A percentile compares a stretch with the other conserved stretches of the same genome.
phyloP scores from a whole-genome alignment of 108 stramenopile genomes.

The Schizochytrium sp. region DNA sequence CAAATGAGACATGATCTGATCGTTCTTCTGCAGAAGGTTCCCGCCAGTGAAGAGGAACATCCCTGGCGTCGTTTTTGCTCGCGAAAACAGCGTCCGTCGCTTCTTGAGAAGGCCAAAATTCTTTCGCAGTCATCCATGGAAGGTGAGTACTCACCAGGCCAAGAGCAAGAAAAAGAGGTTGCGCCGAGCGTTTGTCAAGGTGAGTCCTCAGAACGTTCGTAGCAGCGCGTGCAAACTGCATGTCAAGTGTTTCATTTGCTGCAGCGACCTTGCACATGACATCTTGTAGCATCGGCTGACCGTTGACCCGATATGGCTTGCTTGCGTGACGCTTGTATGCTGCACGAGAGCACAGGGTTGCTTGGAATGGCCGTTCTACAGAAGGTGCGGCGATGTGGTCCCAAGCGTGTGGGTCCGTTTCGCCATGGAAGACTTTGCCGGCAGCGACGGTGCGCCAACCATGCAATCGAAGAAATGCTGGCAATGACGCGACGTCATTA shows the following conservation, averaged over 20 bases:
- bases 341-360: neutral
- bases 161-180: neutral
- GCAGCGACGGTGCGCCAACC: neutral
- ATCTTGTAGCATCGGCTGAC: neutral
- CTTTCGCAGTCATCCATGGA: neutral
- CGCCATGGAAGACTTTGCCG: slow-evolving; percentile 3
- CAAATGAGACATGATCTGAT: neutral
- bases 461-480: neutral
- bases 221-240: neutral
- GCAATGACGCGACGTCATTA: neutral
- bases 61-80: neutral
- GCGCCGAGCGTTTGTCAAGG: too few species aligned
- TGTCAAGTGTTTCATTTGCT: neutral
- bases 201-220: neutral
- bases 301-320: neutral
- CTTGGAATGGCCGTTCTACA: neutral
- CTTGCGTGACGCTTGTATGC: neutral
- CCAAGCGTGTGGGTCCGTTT: neutral
- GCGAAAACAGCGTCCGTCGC: too few species aligned
- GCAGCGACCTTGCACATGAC: neutral
- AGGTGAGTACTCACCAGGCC: neutral
- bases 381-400: neutral
- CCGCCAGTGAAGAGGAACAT: neutral
- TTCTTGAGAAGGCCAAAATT: neutral
- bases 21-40: neutral